These are phyloP conservation scores for Wickerhamiella shivajii DNA, from an alignment of 805 yeast species.

Conservation along the genomic window DNA sequence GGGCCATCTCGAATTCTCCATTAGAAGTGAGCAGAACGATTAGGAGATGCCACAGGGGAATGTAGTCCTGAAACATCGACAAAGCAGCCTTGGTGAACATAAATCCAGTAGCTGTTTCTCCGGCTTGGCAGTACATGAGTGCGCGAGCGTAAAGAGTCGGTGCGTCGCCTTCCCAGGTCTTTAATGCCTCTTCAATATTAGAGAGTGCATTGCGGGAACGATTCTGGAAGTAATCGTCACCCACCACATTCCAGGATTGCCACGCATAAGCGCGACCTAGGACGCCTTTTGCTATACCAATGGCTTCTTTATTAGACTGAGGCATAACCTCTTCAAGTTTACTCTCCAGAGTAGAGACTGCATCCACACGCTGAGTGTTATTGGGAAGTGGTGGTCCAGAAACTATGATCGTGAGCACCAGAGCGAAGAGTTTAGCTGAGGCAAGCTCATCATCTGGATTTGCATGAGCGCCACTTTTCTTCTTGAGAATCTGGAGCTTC, in stretches of 20 bases:
- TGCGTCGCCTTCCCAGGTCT: constrained; percentile 11
- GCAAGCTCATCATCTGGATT: constrained; percentile 15
- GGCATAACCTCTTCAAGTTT: neutral
- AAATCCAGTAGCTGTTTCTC: constrained; percentile 17
- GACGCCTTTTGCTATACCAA: constrained; percentile 2
- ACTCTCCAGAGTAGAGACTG: constrained; percentile 7
- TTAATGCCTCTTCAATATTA: constrained; percentile 13
- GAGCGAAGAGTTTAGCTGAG: constrained; percentile 13
- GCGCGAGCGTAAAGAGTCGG: constrained; percentile 20
- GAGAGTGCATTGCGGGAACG: constrained; percentile 11
- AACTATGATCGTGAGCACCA: constrained; percentile 13
- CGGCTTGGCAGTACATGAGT: constrained; percentile 17
- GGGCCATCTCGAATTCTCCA: constrained; percentile 42
- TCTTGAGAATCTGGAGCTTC: constrained; percentile 17
- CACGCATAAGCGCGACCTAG: constrained; percentile 10
- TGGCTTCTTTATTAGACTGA: neutral
- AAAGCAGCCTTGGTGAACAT: constrained; percentile 18
- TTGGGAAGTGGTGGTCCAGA: constrained; percentile 10
- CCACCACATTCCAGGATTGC: constrained; percentile 10
- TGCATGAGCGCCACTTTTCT: constrained; percentile 18
- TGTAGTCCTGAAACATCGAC: constrained; percentile 33
- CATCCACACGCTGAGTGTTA: constrained; percentile 3
- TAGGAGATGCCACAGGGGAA: constrained; percentile 53
- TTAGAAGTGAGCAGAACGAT: constrained; percentile 47
- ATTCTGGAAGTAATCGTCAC: constrained; percentile 11